Evolutionary conservation across 768 basidiomycete genomes (phyloP), one percentile per base, ranked within the genome.

Genomic region (Xerocomellus intermedius): DNA sequence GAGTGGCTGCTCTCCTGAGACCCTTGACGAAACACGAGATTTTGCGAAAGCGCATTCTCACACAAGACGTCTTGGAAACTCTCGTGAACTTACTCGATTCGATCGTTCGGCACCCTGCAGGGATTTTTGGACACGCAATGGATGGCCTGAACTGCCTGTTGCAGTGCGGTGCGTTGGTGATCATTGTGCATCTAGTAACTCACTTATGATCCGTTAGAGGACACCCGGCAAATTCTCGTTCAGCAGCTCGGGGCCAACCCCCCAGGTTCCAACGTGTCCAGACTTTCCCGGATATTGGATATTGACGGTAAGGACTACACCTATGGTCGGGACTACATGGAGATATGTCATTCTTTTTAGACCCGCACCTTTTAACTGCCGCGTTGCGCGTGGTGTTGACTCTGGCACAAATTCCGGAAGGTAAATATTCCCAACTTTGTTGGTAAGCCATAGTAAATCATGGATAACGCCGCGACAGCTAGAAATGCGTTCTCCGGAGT

Each of bases 1-100:
- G 64, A 50, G 66, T 63, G 4, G 47, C 67, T 5, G 56, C 66
- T 26, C 63, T 67, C n/a, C 32, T 67, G 26, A 48, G 58, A 42
- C 61, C 60, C n/a, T 37, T 67, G 35, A 57, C 66, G 19, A 60
- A 46, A 33, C 64, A 67, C 44, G 4, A 28, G 45, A 17, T 35
- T 26, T 36, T 67, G 10, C 60, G 53, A 42, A 6, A 57, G 24
- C 42, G 14, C 26, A 55, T 67, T 38, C 63, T 67, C 32, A 59
- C 61, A 3, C 1, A 19, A 0, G 56, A 65, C 0, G 48, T 65
- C 7, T 30, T 65, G 35, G 28, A 58, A 1, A 55, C 12, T 6
- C 46, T 67, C 16, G 37, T 67, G 28, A 6, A 22, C 2, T 38
- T 65, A 17, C 50, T 67, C 5, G 66, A 68, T 43, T 10, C 0